Percentiles rank a stretch among this genome's conserved stretches.
These are phyloP conservation scores for Mucor ambiguus DNA, from an alignment of 371 early-diverging fungal genomes.

Conservation along the genomic window DNA sequence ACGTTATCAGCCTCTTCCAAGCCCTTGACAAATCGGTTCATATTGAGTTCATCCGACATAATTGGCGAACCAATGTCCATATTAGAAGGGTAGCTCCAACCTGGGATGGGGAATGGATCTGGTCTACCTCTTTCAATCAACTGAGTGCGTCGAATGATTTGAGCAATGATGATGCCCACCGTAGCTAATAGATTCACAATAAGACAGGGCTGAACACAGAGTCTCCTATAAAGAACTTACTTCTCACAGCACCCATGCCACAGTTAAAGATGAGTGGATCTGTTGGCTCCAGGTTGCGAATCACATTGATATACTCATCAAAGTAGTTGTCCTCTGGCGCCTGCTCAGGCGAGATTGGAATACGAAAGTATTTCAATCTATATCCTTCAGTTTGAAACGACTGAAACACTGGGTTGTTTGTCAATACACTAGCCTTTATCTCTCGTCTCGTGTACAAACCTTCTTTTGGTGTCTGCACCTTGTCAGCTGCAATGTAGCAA, in stretches of 20 bases:
- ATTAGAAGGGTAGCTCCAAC: conserved; percentile 30
- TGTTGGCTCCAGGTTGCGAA: conserved; percentile 45
- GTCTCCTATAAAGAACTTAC: conserved; percentile 39
- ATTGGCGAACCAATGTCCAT: conserved; percentile 9
- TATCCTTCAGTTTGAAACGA: conserved; percentile 47
- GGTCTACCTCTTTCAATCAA: conserved; percentile 43
- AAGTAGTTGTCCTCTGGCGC: conserved; percentile 70
- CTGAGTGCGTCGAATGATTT: conserved; percentile 62
- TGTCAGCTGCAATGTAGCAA: conserved; percentile 65
- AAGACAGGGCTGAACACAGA: neutral
- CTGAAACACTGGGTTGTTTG: conserved; percentile 49
- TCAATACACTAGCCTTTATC: neutral
- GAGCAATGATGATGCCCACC: conserved; percentile 65
- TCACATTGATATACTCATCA: conserved; percentile 67
- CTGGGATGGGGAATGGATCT: conserved; percentile 53
- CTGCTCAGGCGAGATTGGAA: conserved; percentile 72
- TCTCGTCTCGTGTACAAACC: conserved; percentile 23
- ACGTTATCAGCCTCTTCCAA: conserved; percentile 51
- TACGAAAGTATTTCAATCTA: conserved; percentile 58
- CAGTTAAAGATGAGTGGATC: conserved; percentile 75
- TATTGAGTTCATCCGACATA: conserved; percentile 27
- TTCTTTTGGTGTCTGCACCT: conserved; percentile 67
- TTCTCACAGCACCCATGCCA: conserved; percentile 75
- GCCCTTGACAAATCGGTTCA: conserved; percentile 26
- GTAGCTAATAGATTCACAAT: conserved; percentile 48